phyloP scores from a whole-genome alignment of 495 filamentous ascomycete species.

The Aspergillus indologenus region DNA sequence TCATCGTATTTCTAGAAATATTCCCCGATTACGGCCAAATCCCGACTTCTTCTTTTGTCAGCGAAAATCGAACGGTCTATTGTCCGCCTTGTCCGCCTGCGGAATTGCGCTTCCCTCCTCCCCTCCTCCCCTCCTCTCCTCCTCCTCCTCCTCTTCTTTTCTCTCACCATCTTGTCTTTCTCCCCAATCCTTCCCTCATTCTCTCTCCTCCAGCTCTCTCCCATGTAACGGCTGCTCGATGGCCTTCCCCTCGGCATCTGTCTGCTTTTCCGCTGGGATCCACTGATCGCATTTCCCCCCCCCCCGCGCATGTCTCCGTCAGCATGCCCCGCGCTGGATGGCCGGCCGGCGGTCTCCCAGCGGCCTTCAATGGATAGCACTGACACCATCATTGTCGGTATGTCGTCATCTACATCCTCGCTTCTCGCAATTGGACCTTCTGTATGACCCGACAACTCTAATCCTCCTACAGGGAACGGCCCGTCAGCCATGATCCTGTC shows the following conservation, averaged over 20 bases:
- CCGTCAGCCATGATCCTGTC: constrained; percentile 66
- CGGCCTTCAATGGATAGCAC: constrained; percentile 38
- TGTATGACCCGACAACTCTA: constrained; percentile 10
- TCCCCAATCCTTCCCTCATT: constrained; percentile 7
- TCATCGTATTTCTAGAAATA: too few species aligned
- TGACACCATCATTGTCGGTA: constrained; percentile 50
- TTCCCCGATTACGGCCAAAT: not conserved
- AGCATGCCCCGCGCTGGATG: constrained; percentile 38
- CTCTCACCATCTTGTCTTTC: not conserved
- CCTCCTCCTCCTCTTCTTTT: constrained; percentile 11
- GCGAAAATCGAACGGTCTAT: constrained; percentile 8
- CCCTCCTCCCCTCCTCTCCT: constrained; percentile 3
- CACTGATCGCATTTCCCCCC: constrained; percentile 18
- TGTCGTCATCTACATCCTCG: constrained; percentile 19
- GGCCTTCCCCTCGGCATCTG: constrained; percentile 22
- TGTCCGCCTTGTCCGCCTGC: constrained; percentile 13
- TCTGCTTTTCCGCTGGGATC: constrained; percentile 2
- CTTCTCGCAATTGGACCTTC: constrained; percentile 13
- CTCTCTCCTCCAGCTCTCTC: constrained; percentile 8
- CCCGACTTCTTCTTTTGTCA: constrained; percentile 22
- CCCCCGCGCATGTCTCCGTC: constrained; percentile 24
- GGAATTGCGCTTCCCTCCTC: constrained; percentile 21
- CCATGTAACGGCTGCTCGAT: constrained; percentile 25
- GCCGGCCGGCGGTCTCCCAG: constrained; percentile 25
- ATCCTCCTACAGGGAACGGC: constrained; percentile 51